Base-by-base conservation (phyloP, 2,329 filamentous ascomycete species). In the Claviceps sp. region DNA sequence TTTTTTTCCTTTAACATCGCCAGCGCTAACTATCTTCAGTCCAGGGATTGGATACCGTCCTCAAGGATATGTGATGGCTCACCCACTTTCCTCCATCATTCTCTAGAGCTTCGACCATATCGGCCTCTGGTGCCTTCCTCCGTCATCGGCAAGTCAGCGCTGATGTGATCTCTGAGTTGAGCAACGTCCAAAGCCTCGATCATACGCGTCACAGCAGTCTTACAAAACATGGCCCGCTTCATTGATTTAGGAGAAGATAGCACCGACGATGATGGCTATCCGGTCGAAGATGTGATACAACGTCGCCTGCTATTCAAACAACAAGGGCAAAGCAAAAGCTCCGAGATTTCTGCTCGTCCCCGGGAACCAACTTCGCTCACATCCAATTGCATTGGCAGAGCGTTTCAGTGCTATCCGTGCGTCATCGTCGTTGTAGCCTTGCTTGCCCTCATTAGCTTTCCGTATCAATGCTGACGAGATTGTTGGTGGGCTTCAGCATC, bases 401-500 rank as follows among this genome's bases (percentile, higher is more conserved):
- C 66, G 2, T 64, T 69, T 51, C 61, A 62, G 51, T 68, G 66
- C 52, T 69, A 68, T 54, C 67, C 67, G 67, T 69, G 62, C 39
- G 59, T 50, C 19, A 39, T 10, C 3, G 11, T 14, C 22, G 1
- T 14, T 38, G 24, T n/a, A 4, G 2, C 14, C 54, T 57, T 54
- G 43, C 30, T 46, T 48, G 26, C 47, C 17, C 44, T 16, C 45
- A 2, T 34, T 24, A 19, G 34, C 17, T 43, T 30, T 38, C 10
- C 19, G 17, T 39, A 30, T 45, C 41, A 38, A 26, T 39, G 34
- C 17, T 45, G 46, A 26, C 41, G 37, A 43, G 39, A 24, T 24
- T 54, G 11, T 30, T 43, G 19, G n/a, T 13, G 10, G 5, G n/a
- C 34, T 52, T n/a, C 71, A 95, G 89, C 61, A 81, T 95, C 63